These are phyloP conservation scores for Salvia miltiorrhiza DNA, from an alignment of 257 asterid genomes.

Conservation along the genomic window DNA sequence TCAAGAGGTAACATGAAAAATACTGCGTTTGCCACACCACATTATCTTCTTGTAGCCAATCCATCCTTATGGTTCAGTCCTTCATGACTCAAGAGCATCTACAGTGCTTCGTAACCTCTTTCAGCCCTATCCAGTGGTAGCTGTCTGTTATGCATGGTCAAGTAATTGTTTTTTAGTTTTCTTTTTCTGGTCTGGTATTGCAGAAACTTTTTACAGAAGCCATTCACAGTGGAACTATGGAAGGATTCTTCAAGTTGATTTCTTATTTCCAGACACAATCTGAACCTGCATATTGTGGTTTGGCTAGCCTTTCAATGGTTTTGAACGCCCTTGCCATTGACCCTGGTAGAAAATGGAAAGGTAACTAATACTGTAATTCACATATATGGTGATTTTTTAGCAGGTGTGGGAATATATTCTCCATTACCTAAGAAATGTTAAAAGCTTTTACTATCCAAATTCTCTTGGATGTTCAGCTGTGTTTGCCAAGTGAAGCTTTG, in stretches of 20 bases:
- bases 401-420: background rate
- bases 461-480: background rate
- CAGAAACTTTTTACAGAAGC: conserved; percentile 96
- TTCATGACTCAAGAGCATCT: background rate
- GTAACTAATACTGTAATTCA: conserved; percentile 29
- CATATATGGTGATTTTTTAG: background rate
- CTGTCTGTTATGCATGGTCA: background rate
- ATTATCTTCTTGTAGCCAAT: background rate
- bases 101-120: background rate
- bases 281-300: conserved; percentile 97
- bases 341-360: conserved; percentile 99
- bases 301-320: conserved; percentile 99
- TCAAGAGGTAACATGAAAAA: background rate
- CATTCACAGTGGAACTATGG: conserved; percentile 87
- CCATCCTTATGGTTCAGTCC: background rate
- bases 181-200: conserved; percentile 22
- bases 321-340: conserved; percentile 96
- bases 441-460: conserved; percentile 1
- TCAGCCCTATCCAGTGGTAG: background rate
- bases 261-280: conserved; percentile 98
- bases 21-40: background rate
- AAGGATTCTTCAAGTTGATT: conserved; percentile 88
- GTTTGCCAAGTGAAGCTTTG: background rate
- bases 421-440: background rate
- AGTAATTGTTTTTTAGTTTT: background rate